These are phyloP conservation scores for Arthrobotrys musiformis DNA, from an alignment of 2,329 filamentous ascomycete species.

Conservation along the genomic window DNA sequence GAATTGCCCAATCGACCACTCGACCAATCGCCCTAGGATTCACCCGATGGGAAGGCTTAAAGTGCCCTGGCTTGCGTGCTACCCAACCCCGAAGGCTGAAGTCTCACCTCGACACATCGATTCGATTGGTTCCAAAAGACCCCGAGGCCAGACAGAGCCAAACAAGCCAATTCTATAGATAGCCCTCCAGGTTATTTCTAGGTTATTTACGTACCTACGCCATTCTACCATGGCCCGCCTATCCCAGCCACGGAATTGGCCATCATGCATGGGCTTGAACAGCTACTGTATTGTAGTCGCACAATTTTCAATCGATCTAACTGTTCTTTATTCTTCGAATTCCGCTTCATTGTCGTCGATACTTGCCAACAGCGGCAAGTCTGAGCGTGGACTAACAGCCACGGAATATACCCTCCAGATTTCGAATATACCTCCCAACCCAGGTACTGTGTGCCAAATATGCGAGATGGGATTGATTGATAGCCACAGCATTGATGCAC, in stretches of 20 bases:
- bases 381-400: background rate
- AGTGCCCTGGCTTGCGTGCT: background rate
- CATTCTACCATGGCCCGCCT: background rate
- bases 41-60: background rate
- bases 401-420: conserved; percentile 1
- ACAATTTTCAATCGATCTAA: background rate
- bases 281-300: background rate
- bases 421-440: background rate
- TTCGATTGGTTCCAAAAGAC: conserved; percentile 14
- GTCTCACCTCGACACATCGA: conserved; percentile 20
- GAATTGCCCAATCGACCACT: background rate
- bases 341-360: too few relatives aligned
- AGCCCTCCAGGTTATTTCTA: background rate
- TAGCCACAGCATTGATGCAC: conserved; percentile 1
- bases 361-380: background rate
- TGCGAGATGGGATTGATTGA: conserved; percentile 10
- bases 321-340: too few relatives aligned
- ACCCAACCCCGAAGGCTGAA: background rate
- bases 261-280: background rate
- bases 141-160: conserved; percentile 2
- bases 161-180: conserved; percentile 15
- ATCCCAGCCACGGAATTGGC: conserved; percentile 10
- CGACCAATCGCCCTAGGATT: background rate
- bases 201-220: background rate
- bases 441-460: background rate